Evolutionary conservation across 225 moss, liverwort and hornwort genomes (phyloP).

Genomic region (Sphagnum tenellum): DNA sequence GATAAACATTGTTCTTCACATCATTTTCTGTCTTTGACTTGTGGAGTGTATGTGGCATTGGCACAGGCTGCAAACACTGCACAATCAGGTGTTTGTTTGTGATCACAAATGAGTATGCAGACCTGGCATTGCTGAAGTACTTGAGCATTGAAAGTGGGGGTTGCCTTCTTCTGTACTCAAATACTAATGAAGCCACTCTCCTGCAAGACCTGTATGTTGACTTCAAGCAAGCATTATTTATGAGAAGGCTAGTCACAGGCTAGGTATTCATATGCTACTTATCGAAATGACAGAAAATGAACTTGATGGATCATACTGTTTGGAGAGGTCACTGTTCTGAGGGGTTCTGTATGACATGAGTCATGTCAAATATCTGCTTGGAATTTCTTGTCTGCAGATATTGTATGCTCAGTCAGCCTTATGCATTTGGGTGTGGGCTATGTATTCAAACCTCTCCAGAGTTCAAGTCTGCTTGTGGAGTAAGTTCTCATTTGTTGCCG

Average conservation of each 20-base stretch:
- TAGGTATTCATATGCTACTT: too few species aligned
- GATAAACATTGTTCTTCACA: neutral
- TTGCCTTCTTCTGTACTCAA: constrained; percentile 77
- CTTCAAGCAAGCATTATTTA: neutral
- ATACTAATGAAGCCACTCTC: constrained; percentile 90
- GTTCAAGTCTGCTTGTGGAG: constrained; percentile 79
- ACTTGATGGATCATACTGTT: too few species aligned
- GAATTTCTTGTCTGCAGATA: constrained; percentile 34
- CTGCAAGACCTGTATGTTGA: constrained; percentile 88
- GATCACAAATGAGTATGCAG: constrained; percentile 97
- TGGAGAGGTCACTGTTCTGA: too few species aligned
- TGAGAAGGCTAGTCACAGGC: too few species aligned
- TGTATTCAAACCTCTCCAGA: constrained; percentile 84
- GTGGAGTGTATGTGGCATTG: constrained; percentile 4
- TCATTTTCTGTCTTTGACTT: neutral
- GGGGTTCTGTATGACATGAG: too few species aligned
- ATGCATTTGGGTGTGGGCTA: constrained; percentile 87
- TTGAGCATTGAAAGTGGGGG: constrained; percentile 99
- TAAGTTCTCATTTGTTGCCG: constrained; percentile 27
- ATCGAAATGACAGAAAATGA: too few species aligned
- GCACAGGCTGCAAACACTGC: constrained; percentile 86
- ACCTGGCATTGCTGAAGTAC: constrained; percentile 93
- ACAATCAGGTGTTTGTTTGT: constrained; percentile 93
- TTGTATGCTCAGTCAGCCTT: constrained; percentile 97
- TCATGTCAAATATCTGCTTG: too few species aligned